Evolutionary conservation across 257 asterid species (phyloP), one percentile per base, ranked within the genome.

Genomic region (Schizonepeta tenuifolia): DNA sequence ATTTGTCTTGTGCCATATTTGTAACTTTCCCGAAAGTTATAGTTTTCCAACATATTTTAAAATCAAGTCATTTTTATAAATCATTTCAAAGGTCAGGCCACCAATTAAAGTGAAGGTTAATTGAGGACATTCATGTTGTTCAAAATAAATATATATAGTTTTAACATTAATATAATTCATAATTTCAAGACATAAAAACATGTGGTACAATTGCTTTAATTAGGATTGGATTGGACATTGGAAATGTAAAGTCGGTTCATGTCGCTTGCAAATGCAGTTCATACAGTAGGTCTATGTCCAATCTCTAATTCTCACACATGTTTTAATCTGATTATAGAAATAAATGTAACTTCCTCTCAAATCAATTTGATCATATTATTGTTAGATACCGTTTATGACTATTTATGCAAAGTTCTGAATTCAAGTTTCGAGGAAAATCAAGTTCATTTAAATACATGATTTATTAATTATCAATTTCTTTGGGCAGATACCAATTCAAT

Each of bases 251-350:
- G 55, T 68, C 24, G 73, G 73, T 40, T 28, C 31, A 56, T 55
- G 50, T 36, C 62, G n/a, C 43, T n/a, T n/a, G 47, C 20, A 2
- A 43, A 33, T 43, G 11, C 0, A 43, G 12, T 6, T 36, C 10
- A 57, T 43, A 9, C 1, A 54, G 43, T 38, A 69, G 65, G 65
- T 13, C 24, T 9, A 44, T 57, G 47, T 56, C 67, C 31, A 28
- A 71, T 58, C 49, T 31, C 44, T 28, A 44, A 11, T 43, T 58
- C 33, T 18, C 58, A 28, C 75, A 56, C 68, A 59, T 70, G 68
- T 28, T 70, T 24, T 40, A 22, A 70, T 56, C 33, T 57, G 49
- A 49, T 67, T 67, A 56, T 56, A 17, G 56, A 18, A 15, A 17
- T 5, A 12, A 50, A 17, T n/a, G 17, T n/a, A n/a, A n/a, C 56